phyloP scores from a whole-genome alignment of 108 stramenopile genomes.

The Cylindrotheca closterium region DNA sequence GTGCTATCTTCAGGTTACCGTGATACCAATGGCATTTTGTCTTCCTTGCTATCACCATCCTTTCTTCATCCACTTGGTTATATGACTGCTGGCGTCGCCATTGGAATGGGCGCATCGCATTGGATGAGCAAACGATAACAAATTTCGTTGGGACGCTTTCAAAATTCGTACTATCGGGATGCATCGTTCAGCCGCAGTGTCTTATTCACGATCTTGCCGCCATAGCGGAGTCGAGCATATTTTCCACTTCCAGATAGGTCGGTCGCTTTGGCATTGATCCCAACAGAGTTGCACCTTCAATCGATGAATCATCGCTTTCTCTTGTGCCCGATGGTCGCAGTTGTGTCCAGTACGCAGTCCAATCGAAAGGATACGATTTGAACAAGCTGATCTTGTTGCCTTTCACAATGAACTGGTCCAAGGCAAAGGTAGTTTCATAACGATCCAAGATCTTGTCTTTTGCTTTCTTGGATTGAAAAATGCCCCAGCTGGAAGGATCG shows the following conservation, averaged over 20 bases:
- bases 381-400: conserved; percentile 23
- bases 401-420: conserved; percentile 29
- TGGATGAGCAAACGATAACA: too few relatives aligned
- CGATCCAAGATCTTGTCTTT: conserved; percentile 27
- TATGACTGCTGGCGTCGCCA: too few relatives aligned
- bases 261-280: neutral
- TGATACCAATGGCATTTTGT: too few relatives aligned
- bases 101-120: too few relatives aligned
- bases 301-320: neutral
- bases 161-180: too few relatives aligned
- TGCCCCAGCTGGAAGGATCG: conserved; percentile 32
- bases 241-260: neutral
- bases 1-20: neutral
- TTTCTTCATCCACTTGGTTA: too few relatives aligned
- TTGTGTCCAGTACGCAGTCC: conserved; percentile 9
- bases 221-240: neutral
- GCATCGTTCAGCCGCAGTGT: too few relatives aligned
- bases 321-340: neutral
- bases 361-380: conserved; percentile 25
- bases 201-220: too few relatives aligned
- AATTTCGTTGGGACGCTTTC: too few relatives aligned
- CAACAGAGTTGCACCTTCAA: neutral
- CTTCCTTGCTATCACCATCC: too few relatives aligned
- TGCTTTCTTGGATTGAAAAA: conserved; percentile 20
- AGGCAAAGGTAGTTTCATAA: conserved; percentile 28